phyloP scores from a whole-genome alignment of 208 protist species.

The Trichomonas vaginalis region DNA sequence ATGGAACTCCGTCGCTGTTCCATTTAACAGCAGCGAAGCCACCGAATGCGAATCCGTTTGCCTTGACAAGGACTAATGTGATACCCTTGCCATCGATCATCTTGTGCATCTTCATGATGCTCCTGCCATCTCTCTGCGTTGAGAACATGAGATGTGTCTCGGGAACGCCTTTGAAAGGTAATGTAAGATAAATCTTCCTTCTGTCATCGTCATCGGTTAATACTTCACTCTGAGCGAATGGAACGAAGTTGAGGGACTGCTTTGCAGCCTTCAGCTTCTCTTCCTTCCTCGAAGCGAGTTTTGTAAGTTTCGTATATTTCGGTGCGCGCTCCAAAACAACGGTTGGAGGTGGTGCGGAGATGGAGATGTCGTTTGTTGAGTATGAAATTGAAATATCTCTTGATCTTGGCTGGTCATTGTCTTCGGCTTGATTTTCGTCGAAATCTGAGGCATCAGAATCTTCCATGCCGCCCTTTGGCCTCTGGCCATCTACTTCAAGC shows the following conservation, averaged over 20 bases:
- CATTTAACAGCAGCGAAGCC: constrained; percentile 2
- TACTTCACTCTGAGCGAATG: background rate
- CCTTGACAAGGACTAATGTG: background rate
- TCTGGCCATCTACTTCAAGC: background rate
- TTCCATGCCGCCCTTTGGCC: too few species aligned
- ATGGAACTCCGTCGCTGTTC: background rate
- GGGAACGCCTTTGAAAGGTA: background rate
- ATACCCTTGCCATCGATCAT: background rate
- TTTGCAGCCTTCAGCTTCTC: background rate
- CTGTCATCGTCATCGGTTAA: background rate
- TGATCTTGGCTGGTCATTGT: background rate
- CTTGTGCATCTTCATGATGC: background rate
- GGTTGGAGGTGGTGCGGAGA: background rate
- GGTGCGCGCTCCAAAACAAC: background rate
- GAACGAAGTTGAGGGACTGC: background rate
- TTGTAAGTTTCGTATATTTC: background rate
- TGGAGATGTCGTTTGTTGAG: too few species aligned
- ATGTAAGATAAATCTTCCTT: background rate
- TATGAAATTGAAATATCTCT: background rate
- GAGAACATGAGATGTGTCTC: background rate
- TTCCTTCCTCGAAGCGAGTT: background rate
- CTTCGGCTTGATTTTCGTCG: background rate
- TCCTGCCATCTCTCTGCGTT: background rate
- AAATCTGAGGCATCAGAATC: too few species aligned
- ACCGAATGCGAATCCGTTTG: background rate